These are phyloP conservation scores for Carex pumila DNA, from an alignment of 176 grass and related monocot species.

Conservation along the genomic window DNA sequence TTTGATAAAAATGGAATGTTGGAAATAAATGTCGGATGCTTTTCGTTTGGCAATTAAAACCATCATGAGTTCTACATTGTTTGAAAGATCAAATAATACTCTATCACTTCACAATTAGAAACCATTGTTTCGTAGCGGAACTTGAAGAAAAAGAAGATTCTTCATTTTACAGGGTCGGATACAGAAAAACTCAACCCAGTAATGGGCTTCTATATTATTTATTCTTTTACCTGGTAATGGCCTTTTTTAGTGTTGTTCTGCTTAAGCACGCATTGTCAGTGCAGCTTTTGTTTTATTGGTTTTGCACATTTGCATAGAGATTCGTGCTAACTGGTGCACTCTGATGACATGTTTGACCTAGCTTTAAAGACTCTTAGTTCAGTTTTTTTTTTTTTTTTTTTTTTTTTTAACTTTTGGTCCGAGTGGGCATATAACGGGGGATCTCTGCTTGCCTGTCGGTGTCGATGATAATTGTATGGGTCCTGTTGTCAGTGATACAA, in stretches of 20 bases:
- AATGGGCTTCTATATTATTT: not conserved
- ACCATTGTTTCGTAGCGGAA: not conserved
- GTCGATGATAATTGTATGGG: not conserved
- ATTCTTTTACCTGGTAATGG: not conserved
- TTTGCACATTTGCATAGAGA: constrained; percentile 3
- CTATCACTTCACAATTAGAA: not conserved
- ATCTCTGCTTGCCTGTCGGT: not conserved
- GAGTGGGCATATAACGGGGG: not conserved
- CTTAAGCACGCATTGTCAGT: not conserved
- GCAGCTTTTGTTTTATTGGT: constrained; percentile 16
- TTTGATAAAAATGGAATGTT: not conserved
- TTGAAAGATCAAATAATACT: not conserved
- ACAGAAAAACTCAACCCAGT: not conserved
- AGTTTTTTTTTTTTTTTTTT: too few species aligned
- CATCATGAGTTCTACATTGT: too few species aligned
- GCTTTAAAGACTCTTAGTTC: not conserved
- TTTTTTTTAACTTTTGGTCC: too few species aligned
- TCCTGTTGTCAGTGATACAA: not conserved
- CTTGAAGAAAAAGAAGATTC: not conserved
- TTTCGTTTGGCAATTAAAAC: too few species aligned
- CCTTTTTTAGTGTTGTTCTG: not conserved
- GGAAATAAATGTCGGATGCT: not conserved
- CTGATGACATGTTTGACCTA: not conserved
- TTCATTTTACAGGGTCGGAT: not conserved
- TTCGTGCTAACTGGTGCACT: not conserved